Evolutionary conservation across 495 filamentous ascomycete species (phyloP).

Genomic region (Penicillium mononematosum): DNA sequence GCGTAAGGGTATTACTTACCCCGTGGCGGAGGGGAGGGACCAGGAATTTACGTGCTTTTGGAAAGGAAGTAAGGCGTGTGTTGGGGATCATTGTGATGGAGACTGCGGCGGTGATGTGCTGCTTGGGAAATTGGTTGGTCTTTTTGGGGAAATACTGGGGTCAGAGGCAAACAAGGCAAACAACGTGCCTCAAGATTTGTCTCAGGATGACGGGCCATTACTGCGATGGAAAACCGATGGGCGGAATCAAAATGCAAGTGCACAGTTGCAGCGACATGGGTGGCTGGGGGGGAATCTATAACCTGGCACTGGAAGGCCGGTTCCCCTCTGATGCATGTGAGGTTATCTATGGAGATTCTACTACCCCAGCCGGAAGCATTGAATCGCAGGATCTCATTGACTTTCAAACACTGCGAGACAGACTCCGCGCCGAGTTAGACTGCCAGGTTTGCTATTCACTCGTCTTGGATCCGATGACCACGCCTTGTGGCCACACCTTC

Average conservation of each 20-base stretch:
- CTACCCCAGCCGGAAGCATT: slow-evolving; percentile 27
- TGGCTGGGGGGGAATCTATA: slow-evolving; percentile 34
- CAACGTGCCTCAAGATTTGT: slow-evolving; percentile 16
- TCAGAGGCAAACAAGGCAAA: slow-evolving; percentile 10
- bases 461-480: slow-evolving; percentile 78
- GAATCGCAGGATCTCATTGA: slow-evolving; percentile 48
- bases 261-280: slow-evolving; percentile 14
- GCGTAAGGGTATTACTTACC: slow-evolving; percentile 72
- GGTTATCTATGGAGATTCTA: slow-evolving; percentile 49
- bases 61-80: slow-evolving; percentile 48
- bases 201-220: slow-evolving; percentile 42
- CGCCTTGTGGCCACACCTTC: slow-evolving; percentile 84
- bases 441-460: slow-evolving; percentile 85
- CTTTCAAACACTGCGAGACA: slow-evolving; percentile 58
- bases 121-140: slow-evolving; percentile 60
- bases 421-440: slow-evolving; percentile 67
- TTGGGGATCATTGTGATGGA: slow-evolving; percentile 66
- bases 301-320: slow-evolving; percentile 29
- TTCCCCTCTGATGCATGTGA: slow-evolving; percentile 45
- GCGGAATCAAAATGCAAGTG: slow-evolving; percentile 26
- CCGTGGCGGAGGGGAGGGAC: slow-evolving; percentile 58
- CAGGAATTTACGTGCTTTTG: slow-evolving; percentile 74
- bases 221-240: slow-evolving; percentile 39
- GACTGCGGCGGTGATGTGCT: slow-evolving; percentile 79
- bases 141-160: slow-evolving; percentile 49